Conservation (phyloP, 768 basidiomycete genomes). For the Auricularia sp. region DNA sequence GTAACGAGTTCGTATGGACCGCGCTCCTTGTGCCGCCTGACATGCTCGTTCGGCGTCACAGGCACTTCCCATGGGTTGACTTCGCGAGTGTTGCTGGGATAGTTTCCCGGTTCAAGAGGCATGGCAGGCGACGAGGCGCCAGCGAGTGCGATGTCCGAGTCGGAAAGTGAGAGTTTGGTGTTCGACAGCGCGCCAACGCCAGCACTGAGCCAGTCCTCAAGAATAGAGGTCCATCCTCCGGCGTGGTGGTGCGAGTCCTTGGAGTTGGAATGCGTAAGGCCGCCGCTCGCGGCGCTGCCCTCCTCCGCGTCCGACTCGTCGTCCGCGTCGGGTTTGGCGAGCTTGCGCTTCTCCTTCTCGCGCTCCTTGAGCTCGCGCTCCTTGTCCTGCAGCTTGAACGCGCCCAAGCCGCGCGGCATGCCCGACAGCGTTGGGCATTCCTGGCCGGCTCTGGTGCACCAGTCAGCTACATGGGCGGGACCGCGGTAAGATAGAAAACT, state of each 20-base stretch:
- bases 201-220: conserved; percentile 64
- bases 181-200: conserved; percentile 17
- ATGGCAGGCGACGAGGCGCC: neutral
- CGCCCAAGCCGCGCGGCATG: conserved; percentile 16
- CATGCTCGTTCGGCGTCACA: neutral
- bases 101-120: neutral
- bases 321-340: conserved; percentile 18
- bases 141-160: neutral
- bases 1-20: conserved; percentile 78
- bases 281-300: neutral
- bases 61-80: neutral
- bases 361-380: conserved; percentile 11
- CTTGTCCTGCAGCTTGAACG: conserved; percentile 34
- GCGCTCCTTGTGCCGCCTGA: conserved; percentile 20
- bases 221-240: conserved; percentile 61
- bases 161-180: conserved; percentile 11
- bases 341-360: conserved; percentile 33
- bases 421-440: conserved; percentile 79
- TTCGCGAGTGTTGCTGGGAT: neutral
- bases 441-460: conserved; percentile 47
- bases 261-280: conserved; percentile 28
- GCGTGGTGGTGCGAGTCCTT: conserved; percentile 14
- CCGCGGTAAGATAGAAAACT: neutral
- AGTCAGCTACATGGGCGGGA: neutral
- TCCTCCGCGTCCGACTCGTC: neutral